Conservation (phyloP, 768 basidiomycete species). For the Auricularia auricula-judae region DNA sequence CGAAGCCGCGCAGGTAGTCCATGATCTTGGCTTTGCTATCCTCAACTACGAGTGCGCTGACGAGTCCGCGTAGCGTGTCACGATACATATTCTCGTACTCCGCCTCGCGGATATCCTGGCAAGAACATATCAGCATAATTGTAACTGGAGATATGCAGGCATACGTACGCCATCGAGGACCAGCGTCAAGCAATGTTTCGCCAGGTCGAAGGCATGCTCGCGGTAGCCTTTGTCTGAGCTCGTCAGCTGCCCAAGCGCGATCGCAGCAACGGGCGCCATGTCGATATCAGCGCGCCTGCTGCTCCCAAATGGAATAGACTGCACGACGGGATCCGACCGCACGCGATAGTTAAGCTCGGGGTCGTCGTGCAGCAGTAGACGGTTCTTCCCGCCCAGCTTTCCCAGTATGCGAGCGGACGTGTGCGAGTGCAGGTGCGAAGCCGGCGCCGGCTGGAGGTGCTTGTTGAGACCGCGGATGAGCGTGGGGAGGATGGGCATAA, state of each 20-base stretch:
- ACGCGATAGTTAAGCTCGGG: conserved; percentile 62
- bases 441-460: conserved; percentile 82
- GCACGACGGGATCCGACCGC: conserved; percentile 57
- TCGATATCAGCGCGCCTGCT: conserved; percentile 54
- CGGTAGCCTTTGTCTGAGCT: conserved; percentile 30
- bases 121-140: background rate
- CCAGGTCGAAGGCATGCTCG: conserved; percentile 25
- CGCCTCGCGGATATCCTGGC: conserved; percentile 57
- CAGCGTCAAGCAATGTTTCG: conserved; percentile 62
- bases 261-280: conserved; percentile 48
- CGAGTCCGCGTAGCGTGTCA: conserved; percentile 59
- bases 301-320: conserved; percentile 60
- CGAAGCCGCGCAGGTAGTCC: conserved; percentile 56
- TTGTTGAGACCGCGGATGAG: conserved; percentile 91
- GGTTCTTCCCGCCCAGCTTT: conserved; percentile 90
- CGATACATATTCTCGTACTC: conserved; percentile 69
- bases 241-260: conserved; percentile 54
- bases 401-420: conserved; percentile 93
- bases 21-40: conserved; percentile 64
- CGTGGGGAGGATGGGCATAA: conserved; percentile 84
- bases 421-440: conserved; percentile 81
- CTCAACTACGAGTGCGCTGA: conserved; percentile 59
- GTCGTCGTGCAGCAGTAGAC: conserved; percentile 73
- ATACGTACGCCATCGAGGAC: conserved; percentile 61
- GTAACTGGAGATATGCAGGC: too few species aligned